These are phyloP conservation scores for Atalantia buxifolia DNA, from an alignment of 345 rosid genomes.

Conservation along the genomic window DNA sequence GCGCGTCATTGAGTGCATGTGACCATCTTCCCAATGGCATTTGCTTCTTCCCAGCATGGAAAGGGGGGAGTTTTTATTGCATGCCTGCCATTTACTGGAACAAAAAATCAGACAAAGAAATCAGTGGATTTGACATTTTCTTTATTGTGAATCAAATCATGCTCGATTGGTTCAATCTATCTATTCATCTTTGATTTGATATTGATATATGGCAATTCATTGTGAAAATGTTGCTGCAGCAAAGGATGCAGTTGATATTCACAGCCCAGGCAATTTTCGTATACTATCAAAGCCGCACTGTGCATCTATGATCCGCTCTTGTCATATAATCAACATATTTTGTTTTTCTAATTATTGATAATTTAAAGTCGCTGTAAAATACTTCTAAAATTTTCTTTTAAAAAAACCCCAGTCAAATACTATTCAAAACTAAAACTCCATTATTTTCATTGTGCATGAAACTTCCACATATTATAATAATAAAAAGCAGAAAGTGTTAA, in stretches of 20 bases:
- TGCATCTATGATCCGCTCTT: not conserved
- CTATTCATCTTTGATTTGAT: not conserved
- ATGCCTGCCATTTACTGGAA: not conserved
- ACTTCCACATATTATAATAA: no score
- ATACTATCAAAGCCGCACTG: no score
- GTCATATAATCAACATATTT: not conserved
- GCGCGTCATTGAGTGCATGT: not conserved
- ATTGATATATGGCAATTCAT: not conserved
- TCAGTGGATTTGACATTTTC: not conserved
- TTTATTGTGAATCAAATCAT: slow-evolving; percentile 6
- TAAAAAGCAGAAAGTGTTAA: no score
- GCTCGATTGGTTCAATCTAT: not conserved
- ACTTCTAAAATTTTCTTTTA: no score
- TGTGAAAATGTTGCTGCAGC: not conserved
- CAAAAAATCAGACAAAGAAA: slow-evolving; percentile 3
- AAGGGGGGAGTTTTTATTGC: not conserved
- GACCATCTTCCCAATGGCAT: not conserved
- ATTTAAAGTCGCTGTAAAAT: no score
- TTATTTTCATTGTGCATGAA: no score
- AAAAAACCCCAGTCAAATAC: no score
- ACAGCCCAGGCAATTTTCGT: not conserved
- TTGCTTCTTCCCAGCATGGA: not conserved
- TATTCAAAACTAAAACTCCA: no score
- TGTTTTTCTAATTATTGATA: no score
- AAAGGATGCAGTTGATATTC: not conserved